Base-by-base conservation (phyloP, 768 basidiomycete genomes). In the Termitomyces sp. region DNA sequence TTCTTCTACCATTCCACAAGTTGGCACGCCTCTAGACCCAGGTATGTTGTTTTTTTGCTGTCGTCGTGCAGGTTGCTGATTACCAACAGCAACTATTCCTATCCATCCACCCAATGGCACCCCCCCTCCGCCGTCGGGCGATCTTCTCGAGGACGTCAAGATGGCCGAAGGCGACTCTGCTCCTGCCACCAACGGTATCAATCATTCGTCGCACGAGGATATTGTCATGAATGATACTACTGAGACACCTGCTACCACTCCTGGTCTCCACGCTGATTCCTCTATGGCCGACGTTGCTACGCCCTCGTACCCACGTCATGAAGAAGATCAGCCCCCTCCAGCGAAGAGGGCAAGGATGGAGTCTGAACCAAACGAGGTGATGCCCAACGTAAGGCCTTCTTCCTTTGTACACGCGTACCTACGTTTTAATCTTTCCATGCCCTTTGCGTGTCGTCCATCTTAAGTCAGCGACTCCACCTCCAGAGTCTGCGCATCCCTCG, bases 391-490 rank as follows among this genome's bases (percentile, higher is more conserved):
- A 75, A 82, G 87, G 68, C 56, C 56, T 49, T 50, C 61, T 63
- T 56, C 55, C 56, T 75, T 69, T 68, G 78, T 81, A 68, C 76
- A 76, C 78, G 80, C 67, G 67, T 68, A 62, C 67, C 66, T 78
- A 76, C 77, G 75, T 80, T 72, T 81, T 85, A 72, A 86, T 80
- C 47, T 46, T 63, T 60, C 61, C 67, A 54, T 56, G 54, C 66
- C 63, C 35, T 40, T 48, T 44, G 20, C 40, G 51, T 44, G 59
- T 49, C 36, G 48, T 68, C 65, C 66, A 68, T 70, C 68, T 75
- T 62, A 83, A 89, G 87, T 88, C 85, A 62, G 85, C 83, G 63
- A 86, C 85, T 66, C 86, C 88, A 66, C 88, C 88, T 63, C 85
- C 88, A 63, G 75, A 76, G 48, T 88, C 87, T 47, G 73, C 73